Base-by-base conservation (phyloP, 805 yeast species). In the Yamadazyma takamatsuzukensis region DNA sequence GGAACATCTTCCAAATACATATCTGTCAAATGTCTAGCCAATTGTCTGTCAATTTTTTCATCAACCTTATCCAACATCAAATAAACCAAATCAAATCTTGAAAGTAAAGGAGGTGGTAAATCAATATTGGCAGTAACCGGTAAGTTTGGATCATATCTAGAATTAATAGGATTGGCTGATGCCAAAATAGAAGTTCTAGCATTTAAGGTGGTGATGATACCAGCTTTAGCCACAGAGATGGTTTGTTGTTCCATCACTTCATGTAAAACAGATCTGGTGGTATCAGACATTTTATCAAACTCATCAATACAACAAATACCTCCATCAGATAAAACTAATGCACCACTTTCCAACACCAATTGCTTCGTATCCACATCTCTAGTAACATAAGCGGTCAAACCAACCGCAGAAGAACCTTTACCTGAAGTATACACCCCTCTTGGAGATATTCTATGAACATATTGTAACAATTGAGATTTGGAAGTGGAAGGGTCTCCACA, bases 181-280 rank as follows among this genome's bases (percentile, higher is more conserved):
- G 98, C 98, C 36, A 93, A 67, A 43, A 93, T 83, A 1, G 97
- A 90, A 0, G 97, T 90, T 61, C 98, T 75, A 1, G 98, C 98
- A 56, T 93, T 93, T 40, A 93, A 68, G 0, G 97, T 93, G 5
- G 98, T 93, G 50, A 93, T 93, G 52, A 93, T 93, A 39, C 98
- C 98, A 1, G 98, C 98, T 53, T 93, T 93, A 19, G 98, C 98
- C 51, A 93, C 87, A 7, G 97, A 88, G 27, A 93, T 93, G 1
- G 98, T 93, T 59, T 93, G 98, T 57, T 93, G 98, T 65, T 93
- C 98, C 98, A 93, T 93, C 8, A 93, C 98, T 70, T 93, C 98
- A 56, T 93, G 98, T 33, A 93, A 67, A 8, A 93, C 97, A 6
- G 96, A 87, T 51, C 97, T 70, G 0, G 97, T 90, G 2, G 94